Base-by-base conservation (phyloP, 257 asterid genomes). In the Solanum appendiculatum region DNA sequence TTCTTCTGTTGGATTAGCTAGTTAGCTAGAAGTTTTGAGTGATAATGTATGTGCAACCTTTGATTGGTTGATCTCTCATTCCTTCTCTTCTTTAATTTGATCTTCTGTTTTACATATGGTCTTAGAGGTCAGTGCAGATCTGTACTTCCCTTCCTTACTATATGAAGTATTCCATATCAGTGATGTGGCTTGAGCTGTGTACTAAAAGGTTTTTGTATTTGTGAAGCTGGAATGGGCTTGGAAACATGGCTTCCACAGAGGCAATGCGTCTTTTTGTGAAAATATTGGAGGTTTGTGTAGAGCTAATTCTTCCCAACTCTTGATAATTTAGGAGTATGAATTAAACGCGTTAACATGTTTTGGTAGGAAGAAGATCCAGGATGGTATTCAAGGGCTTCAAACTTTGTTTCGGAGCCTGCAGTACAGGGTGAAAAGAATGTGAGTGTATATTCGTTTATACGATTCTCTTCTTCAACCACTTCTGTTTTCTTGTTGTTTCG, bases 221-320 rank as follows among this genome's bases (percentile, higher is more conserved):
- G 77, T 87, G 89, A 92, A 97, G 99, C 92, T 97, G 99, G 99
- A 92, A 91, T 89, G 97, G 93, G 87, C 96, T 97, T 86, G 99
- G 97, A 86, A 94, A 93, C 91, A 94, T 97, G 98, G 93, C 92
- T 72, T 91, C 98, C 73, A 92, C 96, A 16, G 99, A 97, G 92
- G 99, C 99, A 80, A 97, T 97, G 99, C 98, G 99, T 80, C 97
- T 97, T 56, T 97, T 97, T 92, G 98, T 95, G 86, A 97, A 97
- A 93, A 93, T 97, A 90, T 91, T 97, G 90, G 99, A 97, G 99
- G 99, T 97, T 56, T 27, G 90, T 91, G 40, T 66, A 40, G 84
- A 86, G 84, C 86, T 86, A 13, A 56, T 87, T 83, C 64, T 86
- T 83, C 82, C 88, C 46, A 83, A 25, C 40, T 77, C 36, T 27